These are phyloP conservation scores for Hibiscus syriacus DNA, from an alignment of 345 rosid genomes.

Conservation along the genomic window DNA sequence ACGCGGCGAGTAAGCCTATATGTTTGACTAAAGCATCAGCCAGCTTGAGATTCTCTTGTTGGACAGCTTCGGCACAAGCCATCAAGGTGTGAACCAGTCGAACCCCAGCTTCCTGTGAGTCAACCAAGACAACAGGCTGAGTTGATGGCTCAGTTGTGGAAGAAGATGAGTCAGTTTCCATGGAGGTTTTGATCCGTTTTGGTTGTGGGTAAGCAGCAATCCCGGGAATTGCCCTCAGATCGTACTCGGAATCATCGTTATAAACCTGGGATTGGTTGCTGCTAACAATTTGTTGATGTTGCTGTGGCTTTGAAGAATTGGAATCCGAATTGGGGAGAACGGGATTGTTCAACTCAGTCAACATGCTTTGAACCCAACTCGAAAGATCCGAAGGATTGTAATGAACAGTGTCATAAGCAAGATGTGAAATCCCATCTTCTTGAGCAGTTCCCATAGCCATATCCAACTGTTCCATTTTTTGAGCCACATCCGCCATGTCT, in stretches of 20 bases:
- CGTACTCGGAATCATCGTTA: conserved; percentile 53
- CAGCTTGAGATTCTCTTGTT: conserved; percentile 44
- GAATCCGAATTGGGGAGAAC: no score
- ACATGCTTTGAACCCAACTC: conserved; percentile 63
- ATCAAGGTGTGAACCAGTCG: conserved; percentile 73
- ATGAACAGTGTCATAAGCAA: conserved; percentile 51
- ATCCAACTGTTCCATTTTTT: conserved; percentile 81
- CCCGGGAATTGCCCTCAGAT: conserved; percentile 80
- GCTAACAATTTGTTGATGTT: conserved; percentile 1
- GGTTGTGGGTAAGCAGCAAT: conserved; percentile 44
- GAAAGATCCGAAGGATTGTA: conserved; percentile 75
- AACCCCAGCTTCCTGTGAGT: conserved; percentile 80
- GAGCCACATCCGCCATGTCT: conserved; percentile 92
- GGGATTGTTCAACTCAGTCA: conserved; percentile 43
- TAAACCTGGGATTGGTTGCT: conserved; percentile 9
- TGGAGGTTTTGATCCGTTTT: conserved; percentile 21
- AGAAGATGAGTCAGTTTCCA: conserved; percentile 10
- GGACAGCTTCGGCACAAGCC: conserved; percentile 89
- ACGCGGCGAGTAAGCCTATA: conserved; percentile 51
- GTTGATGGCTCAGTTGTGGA: conserved; percentile 26
- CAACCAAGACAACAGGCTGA: conserved; percentile 58
- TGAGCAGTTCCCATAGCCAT: conserved; percentile 55
- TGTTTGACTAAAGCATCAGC: conserved; percentile 81
- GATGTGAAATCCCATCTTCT: conserved; percentile 58
- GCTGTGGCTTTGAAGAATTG: conserved; percentile 4